Base-by-base conservation (phyloP, 139 green algal genomes). In the Deuterostichococcus epilithicus region DNA sequence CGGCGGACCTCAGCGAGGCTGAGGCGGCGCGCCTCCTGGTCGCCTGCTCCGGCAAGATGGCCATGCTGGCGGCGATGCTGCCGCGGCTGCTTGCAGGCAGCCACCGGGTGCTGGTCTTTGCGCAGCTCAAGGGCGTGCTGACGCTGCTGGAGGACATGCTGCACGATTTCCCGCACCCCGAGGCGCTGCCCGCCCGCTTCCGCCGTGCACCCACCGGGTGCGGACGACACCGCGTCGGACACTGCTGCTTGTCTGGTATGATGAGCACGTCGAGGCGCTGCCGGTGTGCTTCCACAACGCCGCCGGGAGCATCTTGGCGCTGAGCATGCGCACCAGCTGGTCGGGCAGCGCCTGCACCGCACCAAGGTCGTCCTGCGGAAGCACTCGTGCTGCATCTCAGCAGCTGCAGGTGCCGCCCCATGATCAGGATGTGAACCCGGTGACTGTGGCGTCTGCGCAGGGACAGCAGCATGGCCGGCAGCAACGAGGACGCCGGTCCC, bases 71-170 rank as follows among this genome's bases (percentile, higher is more conserved):
- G 74, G 63, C 70, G 45, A 65, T 94, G 70, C 82, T 94, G 68
- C 79, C 58, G 73, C 73, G 73, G 70, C 76, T 94, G n/a, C 82
- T 82, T 37, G 73, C 44, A 32, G 84, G 81, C 42, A 86, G 86
- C 2, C 88, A 93, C 76, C 73, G 88, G 0, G 86, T 91, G 70
- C 82, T 94, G 33, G 45, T 94, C 6, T 94, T 94, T 78, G 85
- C 80, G 18, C 88, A 94, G 81, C 63, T 69, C 28, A 69, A 69
- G 30, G 63, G 30, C 63, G 30, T 37, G 5, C 92, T 94, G 89
- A 94, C 89, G 28, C 83, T 80, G 44, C 90, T 92, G 88, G 83
- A 92, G 79, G 83, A 93, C 82, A 84, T 93, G 35, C 76, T 92
- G 44, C 58, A 86, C 76, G 88, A 92, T 63, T 92, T 91, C 78